Percentiles rank a stretch among this genome's conserved stretches.
Conservation (phyloP, 2,329 filamentous ascomycete genomes). For the Monosporascus sp. region DNA sequence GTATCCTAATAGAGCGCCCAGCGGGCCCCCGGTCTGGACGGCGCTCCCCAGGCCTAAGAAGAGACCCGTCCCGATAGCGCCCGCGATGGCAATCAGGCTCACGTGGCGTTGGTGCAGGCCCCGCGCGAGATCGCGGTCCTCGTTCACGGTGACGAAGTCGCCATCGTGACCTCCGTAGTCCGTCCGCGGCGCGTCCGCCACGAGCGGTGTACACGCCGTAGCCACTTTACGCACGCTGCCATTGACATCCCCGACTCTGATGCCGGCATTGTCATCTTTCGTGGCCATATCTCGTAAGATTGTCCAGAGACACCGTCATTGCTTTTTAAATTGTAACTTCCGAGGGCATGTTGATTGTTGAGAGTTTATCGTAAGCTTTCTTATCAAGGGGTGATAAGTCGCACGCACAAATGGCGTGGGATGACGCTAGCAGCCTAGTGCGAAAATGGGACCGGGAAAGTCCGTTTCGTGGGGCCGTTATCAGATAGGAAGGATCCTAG, state of each 20-base stretch:
- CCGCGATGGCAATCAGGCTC: constrained; percentile 59
- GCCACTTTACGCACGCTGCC: too few relatives aligned
- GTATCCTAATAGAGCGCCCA: constrained; percentile 47
- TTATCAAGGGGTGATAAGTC: not conserved
- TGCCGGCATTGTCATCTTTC: too few relatives aligned
- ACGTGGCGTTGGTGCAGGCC: constrained; percentile 51
- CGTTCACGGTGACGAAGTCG: constrained; percentile 43
- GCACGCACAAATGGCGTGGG: not conserved
- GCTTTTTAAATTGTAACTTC: too few relatives aligned
- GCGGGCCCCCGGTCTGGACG: constrained; percentile 45
- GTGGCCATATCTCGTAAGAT: too few relatives aligned
- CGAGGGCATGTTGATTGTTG: too few relatives aligned
- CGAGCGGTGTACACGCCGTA: not conserved
- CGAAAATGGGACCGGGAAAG: not conserved
- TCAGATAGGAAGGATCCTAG: too few relatives aligned
- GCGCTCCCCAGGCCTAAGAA: constrained; percentile 55
- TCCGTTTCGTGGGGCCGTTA: not conserved
- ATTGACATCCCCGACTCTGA: too few relatives aligned
- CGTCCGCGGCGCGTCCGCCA: not conserved
- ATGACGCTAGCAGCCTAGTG: not conserved
- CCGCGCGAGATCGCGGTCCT: constrained; percentile 44
- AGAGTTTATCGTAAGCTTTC: too few relatives aligned
- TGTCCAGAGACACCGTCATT: too few relatives aligned
- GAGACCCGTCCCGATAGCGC: constrained; percentile 56
- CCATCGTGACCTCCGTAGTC: constrained; percentile 25